Conservation (phyloP, 768 basidiomycete species). For the Mycena amicta region DNA sequence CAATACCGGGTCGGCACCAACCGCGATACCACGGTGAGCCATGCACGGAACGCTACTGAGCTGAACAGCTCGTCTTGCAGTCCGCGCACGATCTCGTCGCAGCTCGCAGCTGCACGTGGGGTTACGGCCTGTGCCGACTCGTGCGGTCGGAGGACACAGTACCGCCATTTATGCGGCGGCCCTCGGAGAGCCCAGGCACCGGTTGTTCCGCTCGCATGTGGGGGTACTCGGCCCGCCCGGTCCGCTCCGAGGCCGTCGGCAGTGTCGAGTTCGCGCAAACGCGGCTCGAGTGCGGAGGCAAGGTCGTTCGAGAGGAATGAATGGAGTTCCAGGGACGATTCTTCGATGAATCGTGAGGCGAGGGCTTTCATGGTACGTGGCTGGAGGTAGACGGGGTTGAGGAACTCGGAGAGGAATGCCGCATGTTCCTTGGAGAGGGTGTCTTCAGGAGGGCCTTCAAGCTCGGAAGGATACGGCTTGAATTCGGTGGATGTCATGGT, state of each 20-base stretch:
- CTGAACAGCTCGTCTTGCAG: constrained; percentile 81
- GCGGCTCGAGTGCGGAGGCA: constrained; percentile 64
- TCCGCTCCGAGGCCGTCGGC: constrained; percentile 62
- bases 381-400: constrained; percentile 91
- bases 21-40: constrained; percentile 74
- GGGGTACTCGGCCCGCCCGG: constrained; percentile 58
- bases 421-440: constrained; percentile 60
- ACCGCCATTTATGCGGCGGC: constrained; percentile 95
- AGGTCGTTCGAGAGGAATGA: constrained; percentile 77
- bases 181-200: constrained; percentile 74
- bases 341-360: constrained; percentile 77
- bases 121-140: constrained; percentile 42
- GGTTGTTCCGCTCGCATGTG: constrained; percentile 66
- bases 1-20: constrained; percentile 72
- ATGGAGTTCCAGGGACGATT: constrained; percentile 88
- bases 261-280: constrained; percentile 64
- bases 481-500: constrained; percentile 65
- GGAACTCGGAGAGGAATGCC: constrained; percentile 77
- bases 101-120: constrained; percentile 55
- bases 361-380: constrained; percentile 79
- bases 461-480: constrained; percentile 49
- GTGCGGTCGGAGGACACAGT: constrained; percentile 63
- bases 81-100: constrained; percentile 60
- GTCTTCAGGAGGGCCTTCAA: constrained; percentile 50
- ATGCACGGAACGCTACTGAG: constrained; percentile 85